A percentile compares a stretch with the other conserved stretches of the same genome.
Evolutionary conservation across 2,329 filamentous ascomycete species (phyloP).

Genomic region (Furcasterigmium sp.): DNA sequence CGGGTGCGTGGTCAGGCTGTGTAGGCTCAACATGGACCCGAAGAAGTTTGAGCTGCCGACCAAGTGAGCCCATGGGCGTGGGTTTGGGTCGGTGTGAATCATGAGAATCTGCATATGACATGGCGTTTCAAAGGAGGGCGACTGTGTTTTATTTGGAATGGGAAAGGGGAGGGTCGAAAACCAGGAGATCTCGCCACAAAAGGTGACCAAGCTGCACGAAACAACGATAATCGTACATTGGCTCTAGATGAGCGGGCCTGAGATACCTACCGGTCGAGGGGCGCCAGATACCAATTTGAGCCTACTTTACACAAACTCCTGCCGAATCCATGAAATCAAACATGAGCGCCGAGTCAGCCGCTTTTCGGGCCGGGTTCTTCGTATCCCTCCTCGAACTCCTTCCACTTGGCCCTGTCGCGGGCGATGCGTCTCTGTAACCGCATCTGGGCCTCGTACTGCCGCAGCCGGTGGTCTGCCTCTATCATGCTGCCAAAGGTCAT

Average conservation of each 20-base stretch:
- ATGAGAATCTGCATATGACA: slow-evolving; percentile 16
- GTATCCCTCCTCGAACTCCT: slow-evolving; percentile 58
- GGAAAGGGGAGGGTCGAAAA: neutral
- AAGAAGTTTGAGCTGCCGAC: slow-evolving; percentile 59
- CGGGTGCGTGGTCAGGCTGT: slow-evolving; percentile 84
- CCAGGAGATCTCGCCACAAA: neutral
- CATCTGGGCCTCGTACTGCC: slow-evolving; percentile 61
- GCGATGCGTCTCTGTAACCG: slow-evolving; percentile 59
- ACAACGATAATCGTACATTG: neutral
- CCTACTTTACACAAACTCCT: neutral
- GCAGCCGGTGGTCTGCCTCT: slow-evolving; percentile 65
- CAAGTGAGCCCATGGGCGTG: too few species aligned
- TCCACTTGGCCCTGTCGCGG: slow-evolving; percentile 64
- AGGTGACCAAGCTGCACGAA: neutral
- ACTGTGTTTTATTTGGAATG: neutral
- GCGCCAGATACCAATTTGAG: neutral
- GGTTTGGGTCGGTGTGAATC: neutral
- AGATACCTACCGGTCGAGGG: neutral
- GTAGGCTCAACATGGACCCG: slow-evolving; percentile 95
- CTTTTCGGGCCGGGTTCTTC: slow-evolving; percentile 40
- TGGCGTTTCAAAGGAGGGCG: slow-evolving; percentile 25
- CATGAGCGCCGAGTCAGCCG: neutral
- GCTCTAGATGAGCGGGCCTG: neutral
- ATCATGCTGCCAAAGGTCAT: slow-evolving; percentile 78
- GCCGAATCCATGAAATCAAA: neutral